Base-by-base conservation (phyloP, 257 asterid genomes). In the Primulina tabacum region DNA sequence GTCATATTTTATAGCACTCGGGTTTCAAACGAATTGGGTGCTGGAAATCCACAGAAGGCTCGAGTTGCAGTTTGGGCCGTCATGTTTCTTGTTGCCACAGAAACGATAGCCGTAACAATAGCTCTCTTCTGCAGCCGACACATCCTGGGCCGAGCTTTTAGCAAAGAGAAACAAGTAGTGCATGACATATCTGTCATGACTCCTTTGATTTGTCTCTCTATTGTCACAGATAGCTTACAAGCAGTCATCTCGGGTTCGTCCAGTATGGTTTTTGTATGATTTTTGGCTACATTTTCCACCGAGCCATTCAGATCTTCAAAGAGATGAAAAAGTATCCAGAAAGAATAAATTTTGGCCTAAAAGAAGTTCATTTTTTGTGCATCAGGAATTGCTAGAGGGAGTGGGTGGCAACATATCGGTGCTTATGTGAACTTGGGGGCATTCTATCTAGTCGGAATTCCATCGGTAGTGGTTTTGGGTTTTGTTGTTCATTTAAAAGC, bases 21-120 rank as follows among this genome's bases (percentile, higher is more conserved):
- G 50, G 85, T 84, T 71, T 88, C 95, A 18, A 88, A 86, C 12
- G 89, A 86, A 66, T 65, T 86, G 62, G 95, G 92, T n/a, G 90
- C 87, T 7, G 90, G 87, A 16, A 82, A 86, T 59, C 75, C 90
- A 34, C 69, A 70, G 29, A 78, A 34, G 26, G 90, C 90, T 14
- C 62, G 85, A 62, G 5, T 76, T 6, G 79, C 83, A 24, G 85
- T 83, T 11, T 71, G 71, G 60, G 74, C 77, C 0, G 78, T 78
- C 5, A 62, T 80, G 77, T 38, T 81, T 71, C 80, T 88, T 16
- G 84, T 79, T 6, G 69, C 70, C 34, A 32, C 37, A 4, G 85
- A 84, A 70, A 30, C 79, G 4, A 21, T 68, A 3, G 69, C 67
- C 26, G 64, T 76, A 8, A 69, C 67, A 72, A 20, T 64, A 58